These are phyloP conservation scores for Verruconis gallopava DNA, from an alignment of 2,329 filamentous ascomycete genomes.

Conservation along the genomic window DNA sequence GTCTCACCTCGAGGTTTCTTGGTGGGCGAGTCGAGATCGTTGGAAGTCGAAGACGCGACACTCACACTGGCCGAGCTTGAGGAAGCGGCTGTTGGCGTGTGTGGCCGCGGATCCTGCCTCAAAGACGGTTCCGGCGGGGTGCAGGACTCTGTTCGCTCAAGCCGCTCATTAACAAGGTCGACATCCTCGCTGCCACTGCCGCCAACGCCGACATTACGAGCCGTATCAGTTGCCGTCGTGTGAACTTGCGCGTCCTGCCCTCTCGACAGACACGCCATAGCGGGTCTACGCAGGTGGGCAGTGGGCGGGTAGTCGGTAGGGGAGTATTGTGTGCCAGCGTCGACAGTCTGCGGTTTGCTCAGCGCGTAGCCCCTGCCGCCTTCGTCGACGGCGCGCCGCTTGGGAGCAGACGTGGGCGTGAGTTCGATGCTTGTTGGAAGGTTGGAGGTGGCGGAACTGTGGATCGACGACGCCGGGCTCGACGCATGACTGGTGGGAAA, in stretches of 20 bases:
- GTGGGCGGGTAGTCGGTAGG: constrained; percentile 35
- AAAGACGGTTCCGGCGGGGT: not conserved
- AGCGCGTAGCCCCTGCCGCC: constrained; percentile 32
- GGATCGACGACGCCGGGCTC: not conserved
- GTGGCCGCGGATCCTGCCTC: not conserved
- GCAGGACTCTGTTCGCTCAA: not conserved
- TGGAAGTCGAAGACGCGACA: not conserved
- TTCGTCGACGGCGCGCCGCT: not conserved
- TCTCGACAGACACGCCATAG: too few relatives aligned
- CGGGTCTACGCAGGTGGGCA: too few relatives aligned
- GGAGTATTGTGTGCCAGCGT: constrained; percentile 43
- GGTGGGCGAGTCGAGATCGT: constrained; percentile 15
- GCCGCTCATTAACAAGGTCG: not conserved
- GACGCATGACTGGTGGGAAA: not conserved
- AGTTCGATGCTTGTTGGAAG: too few relatives aligned
- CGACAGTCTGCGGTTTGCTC: constrained; percentile 30
- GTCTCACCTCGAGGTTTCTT: constrained; percentile 36
- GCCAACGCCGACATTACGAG: not conserved
- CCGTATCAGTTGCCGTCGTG: too few relatives aligned
- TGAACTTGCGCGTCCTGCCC: too few relatives aligned
- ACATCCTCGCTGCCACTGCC: not conserved
- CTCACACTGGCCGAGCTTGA: not conserved
- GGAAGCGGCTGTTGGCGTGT: not conserved
- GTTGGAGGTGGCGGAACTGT: too few relatives aligned
- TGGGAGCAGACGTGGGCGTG: not conserved